Conservation (phyloP, 768 basidiomycete genomes). For the Lactarius hatsudake region DNA sequence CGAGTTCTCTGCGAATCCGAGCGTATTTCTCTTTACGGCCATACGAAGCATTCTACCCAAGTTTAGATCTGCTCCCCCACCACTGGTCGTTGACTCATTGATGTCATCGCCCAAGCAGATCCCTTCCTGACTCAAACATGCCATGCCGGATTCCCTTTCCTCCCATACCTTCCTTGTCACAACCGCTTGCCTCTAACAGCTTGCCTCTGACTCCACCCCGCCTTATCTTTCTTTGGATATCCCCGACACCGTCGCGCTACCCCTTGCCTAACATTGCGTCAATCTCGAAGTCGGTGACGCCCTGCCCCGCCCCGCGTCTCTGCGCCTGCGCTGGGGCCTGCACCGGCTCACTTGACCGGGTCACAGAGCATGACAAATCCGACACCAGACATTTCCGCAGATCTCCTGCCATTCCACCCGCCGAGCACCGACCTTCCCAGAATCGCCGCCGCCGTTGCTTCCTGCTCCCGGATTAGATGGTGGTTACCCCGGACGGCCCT, state of each 20-base stretch:
- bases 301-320: background rate
- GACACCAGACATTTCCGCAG: too few species aligned
- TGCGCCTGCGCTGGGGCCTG: conserved; percentile 51
- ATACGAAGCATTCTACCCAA: background rate
- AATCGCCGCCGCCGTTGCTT: conserved; percentile 29
- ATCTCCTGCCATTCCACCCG: too few species aligned
- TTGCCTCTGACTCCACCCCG: conserved; percentile 47
- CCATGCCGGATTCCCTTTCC: conserved; percentile 52
- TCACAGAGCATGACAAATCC: too few species aligned
- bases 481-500: too few species aligned
- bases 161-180: conserved; percentile 59
- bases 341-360: conserved; percentile 32
- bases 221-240: background rate
- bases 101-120: too few species aligned
- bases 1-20: too few species aligned
- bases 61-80: too few species aligned
- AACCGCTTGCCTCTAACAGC: conserved; percentile 62
- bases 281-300: background rate
- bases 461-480: too few species aligned
- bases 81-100: too few species aligned
- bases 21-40: too few species aligned
- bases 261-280: background rate
- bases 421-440: conserved; percentile 41
- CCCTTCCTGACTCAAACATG: conserved; percentile 52
- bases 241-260: background rate